Evolutionary conservation across 768 basidiomycete species (phyloP).

Genomic region (Kwoniella europaea): DNA sequence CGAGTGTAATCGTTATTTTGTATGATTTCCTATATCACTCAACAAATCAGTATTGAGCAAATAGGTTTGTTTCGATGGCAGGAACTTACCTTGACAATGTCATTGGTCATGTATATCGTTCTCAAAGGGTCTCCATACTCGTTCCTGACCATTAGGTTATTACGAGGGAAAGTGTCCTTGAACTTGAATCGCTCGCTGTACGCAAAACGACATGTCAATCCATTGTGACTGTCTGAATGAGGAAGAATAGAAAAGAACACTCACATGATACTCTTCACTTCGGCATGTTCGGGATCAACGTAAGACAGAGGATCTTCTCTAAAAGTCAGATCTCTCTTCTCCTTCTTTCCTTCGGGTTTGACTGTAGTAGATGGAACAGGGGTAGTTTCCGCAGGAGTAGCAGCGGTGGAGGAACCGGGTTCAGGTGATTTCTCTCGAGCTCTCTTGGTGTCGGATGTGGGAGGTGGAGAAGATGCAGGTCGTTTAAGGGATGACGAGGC

Average conservation of each 20-base stretch:
- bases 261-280: conserved; percentile 75
- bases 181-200: conserved; percentile 75
- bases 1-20: conserved; percentile 79
- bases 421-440: conserved; percentile 24
- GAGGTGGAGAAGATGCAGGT: conserved; percentile 40
- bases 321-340: conserved; percentile 62
- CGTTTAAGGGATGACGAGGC: conserved; percentile 42
- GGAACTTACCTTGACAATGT: conserved; percentile 68
- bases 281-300: conserved; percentile 71
- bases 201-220: conserved; percentile 2
- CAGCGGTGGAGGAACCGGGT: conserved; percentile 15
- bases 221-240: background rate
- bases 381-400: conserved; percentile 20
- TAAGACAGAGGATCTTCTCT: conserved; percentile 93
- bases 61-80: background rate
- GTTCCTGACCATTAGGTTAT: conserved; percentile 85
- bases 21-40: conserved; percentile 64
- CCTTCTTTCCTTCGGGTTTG: conserved; percentile 39
- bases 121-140: conserved; percentile 64
- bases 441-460: conserved; percentile 18
- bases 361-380: conserved; percentile 54
- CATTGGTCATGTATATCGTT: conserved; percentile 85
- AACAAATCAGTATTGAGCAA: background rate
- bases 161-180: conserved; percentile 70
- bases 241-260: conserved; percentile 44